Conservation (phyloP, 768 basidiomycete species). For the Clavaria fumosa region DNA sequence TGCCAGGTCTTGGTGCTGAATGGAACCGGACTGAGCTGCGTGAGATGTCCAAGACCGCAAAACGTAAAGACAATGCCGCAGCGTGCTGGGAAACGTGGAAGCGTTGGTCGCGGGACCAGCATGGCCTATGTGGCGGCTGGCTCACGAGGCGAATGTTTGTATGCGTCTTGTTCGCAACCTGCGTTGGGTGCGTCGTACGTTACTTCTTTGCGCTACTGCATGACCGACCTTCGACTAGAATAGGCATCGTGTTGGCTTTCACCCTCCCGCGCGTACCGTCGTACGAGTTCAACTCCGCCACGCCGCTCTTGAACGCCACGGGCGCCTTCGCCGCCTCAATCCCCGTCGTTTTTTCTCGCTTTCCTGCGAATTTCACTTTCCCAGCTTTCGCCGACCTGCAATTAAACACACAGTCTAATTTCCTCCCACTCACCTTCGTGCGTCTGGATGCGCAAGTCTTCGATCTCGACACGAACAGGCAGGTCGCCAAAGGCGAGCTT, state of each 20-base stretch:
- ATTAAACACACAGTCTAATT: slow-evolving; percentile 60
- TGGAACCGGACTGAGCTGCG: slow-evolving; percentile 72
- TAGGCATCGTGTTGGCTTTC: slow-evolving; percentile 60
- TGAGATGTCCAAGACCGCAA: slow-evolving; percentile 58
- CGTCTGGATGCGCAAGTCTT: slow-evolving; percentile 51
- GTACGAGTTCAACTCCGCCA: slow-evolving; percentile 42
- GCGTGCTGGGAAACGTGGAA: slow-evolving; percentile 45
- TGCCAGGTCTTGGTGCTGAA: slow-evolving; percentile 82
- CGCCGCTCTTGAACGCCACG: slow-evolving; percentile 46
- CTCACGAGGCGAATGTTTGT: slow-evolving; percentile 61
- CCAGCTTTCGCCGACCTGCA: slow-evolving; percentile 59
- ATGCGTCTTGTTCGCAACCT: slow-evolving; percentile 49
- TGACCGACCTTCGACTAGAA: slow-evolving; percentile 20
- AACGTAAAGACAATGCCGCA: slow-evolving; percentile 44
- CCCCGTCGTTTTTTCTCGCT: slow-evolving; percentile 49
- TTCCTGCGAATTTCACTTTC: slow-evolving; percentile 86
- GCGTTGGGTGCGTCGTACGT: slow-evolving; percentile 30
- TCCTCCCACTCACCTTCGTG: slow-evolving; percentile 62
- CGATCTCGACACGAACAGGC: slow-evolving; percentile 47
- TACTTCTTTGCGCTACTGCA: slow-evolving; percentile 2
- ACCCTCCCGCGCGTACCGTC: slow-evolving; percentile 71
- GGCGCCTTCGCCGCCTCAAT: slow-evolving; percentile 41
- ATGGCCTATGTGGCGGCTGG: slow-evolving; percentile 67
- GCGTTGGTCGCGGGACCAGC: slow-evolving; percentile 63
- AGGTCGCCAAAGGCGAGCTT: slow-evolving; percentile 54